Conservation (phyloP, 2,329 filamentous ascomycete species). For the Parascedosporium putredinis region DNA sequence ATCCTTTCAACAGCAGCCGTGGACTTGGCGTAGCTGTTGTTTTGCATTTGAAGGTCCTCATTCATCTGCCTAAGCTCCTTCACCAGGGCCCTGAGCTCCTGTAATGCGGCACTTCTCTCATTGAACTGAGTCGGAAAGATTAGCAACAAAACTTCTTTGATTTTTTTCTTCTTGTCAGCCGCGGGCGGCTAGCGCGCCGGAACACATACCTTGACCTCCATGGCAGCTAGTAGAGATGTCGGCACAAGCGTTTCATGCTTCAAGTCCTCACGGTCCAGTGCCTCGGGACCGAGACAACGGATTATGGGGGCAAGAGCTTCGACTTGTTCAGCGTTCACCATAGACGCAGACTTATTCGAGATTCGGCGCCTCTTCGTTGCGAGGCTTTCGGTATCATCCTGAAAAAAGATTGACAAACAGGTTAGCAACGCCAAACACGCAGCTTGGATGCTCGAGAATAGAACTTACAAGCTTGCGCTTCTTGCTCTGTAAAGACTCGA, state of each 20-base stretch:
- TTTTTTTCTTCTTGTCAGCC: too few relatives aligned
- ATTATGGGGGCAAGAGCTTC: conserved; percentile 2
- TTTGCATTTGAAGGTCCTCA: conserved; percentile 30
- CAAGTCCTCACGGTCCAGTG: neutral
- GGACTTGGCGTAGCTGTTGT: conserved; percentile 34
- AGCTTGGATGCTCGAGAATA: neutral
- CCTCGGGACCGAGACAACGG: conserved; percentile 4
- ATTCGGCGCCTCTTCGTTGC: conserved; percentile 1
- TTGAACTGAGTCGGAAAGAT: conserved; percentile 6
- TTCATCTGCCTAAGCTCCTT: conserved; percentile 30
- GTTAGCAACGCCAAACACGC: neutral
- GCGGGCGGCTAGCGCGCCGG: too few relatives aligned
- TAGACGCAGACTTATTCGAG: neutral
- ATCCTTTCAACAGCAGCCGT: conserved; percentile 33
- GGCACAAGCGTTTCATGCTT: conserved; percentile 13
- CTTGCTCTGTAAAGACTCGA: conserved; percentile 20
- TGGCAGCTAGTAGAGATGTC: conserved; percentile 7
- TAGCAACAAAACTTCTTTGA: too few relatives aligned
- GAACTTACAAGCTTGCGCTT: conserved; percentile 40
- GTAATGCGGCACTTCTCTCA: neutral
- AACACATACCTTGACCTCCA: conserved; percentile 10
- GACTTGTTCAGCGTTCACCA: conserved; percentile 1
- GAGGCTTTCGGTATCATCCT: conserved; percentile 3
- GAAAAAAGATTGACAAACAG: neutral
- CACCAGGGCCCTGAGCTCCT: conserved; percentile 19